phyloP scores from a whole-genome alignment of 257 asterid species.

The Capsicum chinense region DNA sequence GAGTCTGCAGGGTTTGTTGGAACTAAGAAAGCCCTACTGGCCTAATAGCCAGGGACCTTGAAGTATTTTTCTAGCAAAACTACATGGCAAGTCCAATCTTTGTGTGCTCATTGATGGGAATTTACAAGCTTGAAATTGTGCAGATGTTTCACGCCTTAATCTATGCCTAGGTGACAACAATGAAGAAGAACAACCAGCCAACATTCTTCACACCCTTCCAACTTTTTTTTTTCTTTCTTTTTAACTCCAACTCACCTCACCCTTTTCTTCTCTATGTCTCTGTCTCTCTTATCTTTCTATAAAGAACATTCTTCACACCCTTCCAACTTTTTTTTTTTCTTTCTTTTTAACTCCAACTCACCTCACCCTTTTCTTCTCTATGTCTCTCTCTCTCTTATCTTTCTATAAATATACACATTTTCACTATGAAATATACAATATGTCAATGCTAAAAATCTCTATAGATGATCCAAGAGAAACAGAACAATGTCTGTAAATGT shows the following conservation, averaged over 20 bases:
- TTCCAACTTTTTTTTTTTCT: conserved; percentile 41
- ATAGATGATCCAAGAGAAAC: conserved; percentile 69
- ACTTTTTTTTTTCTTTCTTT: conserved; percentile 34
- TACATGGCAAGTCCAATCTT: conserved; percentile 85
- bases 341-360: conserved; percentile 48
- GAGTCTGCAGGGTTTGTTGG: too few relatives aligned
- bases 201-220: conserved; percentile 79
- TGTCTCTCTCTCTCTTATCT: conserved; percentile 35
- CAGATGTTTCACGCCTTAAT: conserved; percentile 80
- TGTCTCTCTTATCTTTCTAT: conserved; percentile 33
- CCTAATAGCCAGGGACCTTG: conserved; percentile 68
- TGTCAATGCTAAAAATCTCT: conserved; percentile 31
- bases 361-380: conserved; percentile 49
- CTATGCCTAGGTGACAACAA: conserved; percentile 92
- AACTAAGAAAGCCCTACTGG: conserved; percentile 62
- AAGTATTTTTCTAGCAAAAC: conserved; percentile 59
- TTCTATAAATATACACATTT: conserved; percentile 23
- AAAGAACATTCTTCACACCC: conserved; percentile 76
- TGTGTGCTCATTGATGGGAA: conserved; percentile 96
- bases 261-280: conserved; percentile 39
- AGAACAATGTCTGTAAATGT: conserved; percentile 51
- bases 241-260: conserved; percentile 57
- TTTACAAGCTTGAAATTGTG: conserved; percentile 86
- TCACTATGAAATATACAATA: conserved; percentile 26
- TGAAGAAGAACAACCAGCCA: conserved; percentile 97